Evolutionary conservation across 1,284 basidiomycete species (phyloP), one percentile per base, ranked within the genome.

Genomic region (Coniophora puteana): DNA sequence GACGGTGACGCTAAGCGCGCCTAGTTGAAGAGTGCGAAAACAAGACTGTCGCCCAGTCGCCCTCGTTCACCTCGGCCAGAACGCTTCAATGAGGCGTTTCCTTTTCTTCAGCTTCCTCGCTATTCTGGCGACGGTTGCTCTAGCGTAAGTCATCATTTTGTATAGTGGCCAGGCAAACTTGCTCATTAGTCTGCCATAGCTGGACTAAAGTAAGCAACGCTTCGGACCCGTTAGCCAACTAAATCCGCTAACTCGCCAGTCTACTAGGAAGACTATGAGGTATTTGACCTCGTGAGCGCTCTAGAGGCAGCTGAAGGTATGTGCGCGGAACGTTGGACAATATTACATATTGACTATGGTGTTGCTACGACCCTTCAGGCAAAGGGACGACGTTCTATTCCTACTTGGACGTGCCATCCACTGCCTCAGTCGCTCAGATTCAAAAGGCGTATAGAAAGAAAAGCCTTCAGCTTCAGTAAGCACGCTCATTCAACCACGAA

Each of bases 381-480:
- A 93, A 89, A 59, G 89, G 85, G 20, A 90, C 84, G 8, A 88
- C 83, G 1, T 97, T 97, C 66, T 97, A 95, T 68, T 86, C 86
- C 14, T 90, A 83, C 78, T 66, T 94, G 26, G 80, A 82, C 44
- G 75, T 94, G 1, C 66, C 86, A 6, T 63, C 78, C 4, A 80
- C 80, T 3, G 90, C 90, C 0, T 69, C 79, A 11, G 77, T 79
- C 5, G 48, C 72, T 17, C 86, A 94, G 51, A 89, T 97, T 51
- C 76, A 76, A 38, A 90, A 86, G 59, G 90, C 93, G 10, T 95
- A 95, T 67, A 72, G 91, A 51, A 94, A 85, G 65, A 83, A 88
- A 67, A 93, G 91, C 59, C 77, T 95, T 55, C 72, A 79, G 47
- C 69, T 93, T 38, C 93, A 95, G 90, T 94, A 51, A 55, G 85